A percentile compares a stretch with the other conserved stretches of the same genome.
phyloP scores from a whole-genome alignment of 345 rosid genomes.

The Eucalyptus sp. region DNA sequence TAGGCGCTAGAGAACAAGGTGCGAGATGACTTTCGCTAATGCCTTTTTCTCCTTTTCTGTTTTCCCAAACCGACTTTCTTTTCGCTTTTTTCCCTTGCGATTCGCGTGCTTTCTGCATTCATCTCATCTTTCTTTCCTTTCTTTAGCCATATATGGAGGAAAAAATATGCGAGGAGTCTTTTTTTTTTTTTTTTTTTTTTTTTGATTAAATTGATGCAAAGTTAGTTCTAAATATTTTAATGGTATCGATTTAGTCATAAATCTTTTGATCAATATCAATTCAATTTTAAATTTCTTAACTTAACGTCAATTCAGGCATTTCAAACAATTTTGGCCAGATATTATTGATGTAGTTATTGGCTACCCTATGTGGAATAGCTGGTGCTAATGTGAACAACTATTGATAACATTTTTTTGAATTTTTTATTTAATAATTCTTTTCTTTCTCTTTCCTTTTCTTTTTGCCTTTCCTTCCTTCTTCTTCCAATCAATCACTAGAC shows the following conservation, averaged over 20 bases:
- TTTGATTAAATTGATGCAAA: no score
- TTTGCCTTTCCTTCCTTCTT: not conserved
- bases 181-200: no score
- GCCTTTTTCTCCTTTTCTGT: not conserved
- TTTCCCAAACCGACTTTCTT: not conserved
- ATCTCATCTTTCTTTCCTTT: not conserved
- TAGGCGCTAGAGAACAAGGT: not conserved
- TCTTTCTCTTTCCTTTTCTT: no score
- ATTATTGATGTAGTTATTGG: accelerated
- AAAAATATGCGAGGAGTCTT: no score
- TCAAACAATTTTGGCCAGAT: no score
- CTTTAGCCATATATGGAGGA: no score
- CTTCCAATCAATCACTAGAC: not conserved
- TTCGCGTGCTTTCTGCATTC: not conserved
- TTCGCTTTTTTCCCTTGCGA: not conserved
- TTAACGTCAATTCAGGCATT: accelerated
- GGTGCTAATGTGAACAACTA: no score
- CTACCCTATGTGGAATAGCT: accelerated
- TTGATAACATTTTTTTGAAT: accelerated
- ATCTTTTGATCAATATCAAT: accelerated
- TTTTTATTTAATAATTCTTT: no score
- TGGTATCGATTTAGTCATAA: accelerated
- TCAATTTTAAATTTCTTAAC: no score
- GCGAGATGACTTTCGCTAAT: not conserved
- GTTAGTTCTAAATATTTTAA: no score